Conservation (phyloP, 176 grass and related monocot genomes). For the Oropetium thomaeum region DNA sequence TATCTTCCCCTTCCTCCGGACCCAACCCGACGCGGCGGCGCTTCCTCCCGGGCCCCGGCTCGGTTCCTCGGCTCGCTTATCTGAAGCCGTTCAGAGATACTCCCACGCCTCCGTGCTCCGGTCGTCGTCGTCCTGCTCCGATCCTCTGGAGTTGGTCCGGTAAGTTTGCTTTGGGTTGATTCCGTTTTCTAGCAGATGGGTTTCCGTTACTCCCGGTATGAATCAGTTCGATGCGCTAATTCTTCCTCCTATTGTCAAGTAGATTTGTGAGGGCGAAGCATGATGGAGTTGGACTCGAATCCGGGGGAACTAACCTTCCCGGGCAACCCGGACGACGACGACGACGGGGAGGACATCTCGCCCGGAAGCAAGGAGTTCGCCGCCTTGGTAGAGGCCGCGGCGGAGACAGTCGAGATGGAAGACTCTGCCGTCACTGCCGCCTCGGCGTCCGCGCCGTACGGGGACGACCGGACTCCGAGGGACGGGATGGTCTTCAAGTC, state of each 20-base stretch:
- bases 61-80: background rate
- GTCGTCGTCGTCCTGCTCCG: background rate
- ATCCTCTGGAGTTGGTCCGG: background rate
- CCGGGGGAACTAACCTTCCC: constrained; percentile 35
- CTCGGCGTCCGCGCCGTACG: background rate
- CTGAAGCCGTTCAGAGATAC: background rate
- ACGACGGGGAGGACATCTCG: constrained; percentile 39
- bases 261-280: background rate
- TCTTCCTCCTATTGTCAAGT: background rate
- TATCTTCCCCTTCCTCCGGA: background rate
- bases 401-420: constrained; percentile 47
- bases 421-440: background rate
- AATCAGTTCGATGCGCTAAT: background rate
- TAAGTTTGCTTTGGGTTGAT: constrained; percentile 5
- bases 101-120: background rate
- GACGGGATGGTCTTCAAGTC: constrained; percentile 76
- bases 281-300: constrained; percentile 38
- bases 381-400: constrained; percentile 36
- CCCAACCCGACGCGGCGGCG: constrained; percentile 20
- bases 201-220: background rate
- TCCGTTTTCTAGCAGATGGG: background rate
- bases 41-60: background rate
- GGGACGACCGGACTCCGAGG: constrained; percentile 60
- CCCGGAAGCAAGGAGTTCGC: constrained; percentile 36
- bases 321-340: constrained; percentile 37